Evolutionary conservation across 495 filamentous ascomycete species (phyloP), one percentile per base, ranked within the genome.

Genomic region (Trichoderma gamsii): DNA sequence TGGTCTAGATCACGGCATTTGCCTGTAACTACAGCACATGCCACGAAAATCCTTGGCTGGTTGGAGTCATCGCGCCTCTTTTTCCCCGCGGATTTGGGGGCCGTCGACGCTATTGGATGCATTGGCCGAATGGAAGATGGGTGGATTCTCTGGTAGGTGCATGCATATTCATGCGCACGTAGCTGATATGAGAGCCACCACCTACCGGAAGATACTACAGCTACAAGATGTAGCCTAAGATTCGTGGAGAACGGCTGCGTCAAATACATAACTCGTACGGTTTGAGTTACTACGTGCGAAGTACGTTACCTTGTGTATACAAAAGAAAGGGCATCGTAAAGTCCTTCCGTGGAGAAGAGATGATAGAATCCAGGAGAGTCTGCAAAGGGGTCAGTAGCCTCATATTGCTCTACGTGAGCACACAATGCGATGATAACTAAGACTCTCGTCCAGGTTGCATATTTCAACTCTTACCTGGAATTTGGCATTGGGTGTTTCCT

Each of bases 61-160:
- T 52, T 52, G 49, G 49, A 23, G 49, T 52, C n/a, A 25, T 9
- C 18, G 9, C 21, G 18, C 49, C 18, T 23, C 18, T 18, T 52
- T 18, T 0, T 56, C 18, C 44, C 21, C 21, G n/a, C 51, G n/a
- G 51, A 13, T 61, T 38, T 61, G 25, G 56, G 25, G 56, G 56
- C 56, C 56, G 25, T 61, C 23, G 8, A 27, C 56, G 56, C 56
- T 13, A 61, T 61, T 61, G 56, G 56, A 61, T 32, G 25, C 11
- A 61, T 56, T 32, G 56, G n/a, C 56, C n/a, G 56, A n/a, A 56
- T 61, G 56, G 56, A n/a, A n/a, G n/a, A 61, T 61, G 56, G 23
- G 56, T 27, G 56, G 56, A 32, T 61, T 61, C 23, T 32, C n/a
- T 52, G 21, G 49, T 23, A 29, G 51, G 51, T 61, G 23, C 23